These are phyloP conservation scores for Gypsophila paniculata DNA, from an alignment of 179 eudicot species.

Conservation along the genomic window DNA sequence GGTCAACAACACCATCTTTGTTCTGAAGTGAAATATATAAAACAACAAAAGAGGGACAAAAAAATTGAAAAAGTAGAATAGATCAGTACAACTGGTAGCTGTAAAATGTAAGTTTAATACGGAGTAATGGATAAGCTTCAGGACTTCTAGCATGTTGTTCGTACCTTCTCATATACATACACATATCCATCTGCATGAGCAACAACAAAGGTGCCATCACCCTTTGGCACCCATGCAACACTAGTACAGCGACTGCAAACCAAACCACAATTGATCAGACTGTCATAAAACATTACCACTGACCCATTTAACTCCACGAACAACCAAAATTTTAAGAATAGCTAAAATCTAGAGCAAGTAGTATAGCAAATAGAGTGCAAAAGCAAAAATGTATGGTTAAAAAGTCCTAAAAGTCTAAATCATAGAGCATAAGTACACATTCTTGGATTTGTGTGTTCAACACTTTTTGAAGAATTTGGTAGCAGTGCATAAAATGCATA, in stretches of 20 bases:
- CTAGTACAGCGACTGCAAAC: slow-evolving; percentile 63
- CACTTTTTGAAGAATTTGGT: neutral
- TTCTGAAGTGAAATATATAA: slow-evolving; percentile 29
- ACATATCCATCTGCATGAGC: slow-evolving; percentile 91
- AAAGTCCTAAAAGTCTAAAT: no score
- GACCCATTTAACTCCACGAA: neutral
- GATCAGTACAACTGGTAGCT: neutral
- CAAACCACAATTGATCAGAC: neutral
- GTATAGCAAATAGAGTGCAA: no score
- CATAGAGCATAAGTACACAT: no score
- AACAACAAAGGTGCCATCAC: slow-evolving; percentile 69
- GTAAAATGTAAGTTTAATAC: neutral
- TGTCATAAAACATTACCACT: neutral
- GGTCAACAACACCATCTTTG: slow-evolving; percentile 71
- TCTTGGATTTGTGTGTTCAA: no score
- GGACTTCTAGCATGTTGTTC: slow-evolving; percentile 9
- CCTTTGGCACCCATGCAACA: slow-evolving; percentile 78
- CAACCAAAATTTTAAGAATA: no score
- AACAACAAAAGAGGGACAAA: neutral
- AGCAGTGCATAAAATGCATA: neutral
- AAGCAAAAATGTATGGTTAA: no score
- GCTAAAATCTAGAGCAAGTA: no score
- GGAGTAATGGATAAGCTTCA: neutral
- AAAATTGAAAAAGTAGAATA: neutral
- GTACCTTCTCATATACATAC: slow-evolving; percentile 78